Percentiles rank a stretch among this genome's conserved stretches.
Conservation (phyloP, 495 filamentous ascomycete genomes). For the Mycothermus thermophilus region DNA sequence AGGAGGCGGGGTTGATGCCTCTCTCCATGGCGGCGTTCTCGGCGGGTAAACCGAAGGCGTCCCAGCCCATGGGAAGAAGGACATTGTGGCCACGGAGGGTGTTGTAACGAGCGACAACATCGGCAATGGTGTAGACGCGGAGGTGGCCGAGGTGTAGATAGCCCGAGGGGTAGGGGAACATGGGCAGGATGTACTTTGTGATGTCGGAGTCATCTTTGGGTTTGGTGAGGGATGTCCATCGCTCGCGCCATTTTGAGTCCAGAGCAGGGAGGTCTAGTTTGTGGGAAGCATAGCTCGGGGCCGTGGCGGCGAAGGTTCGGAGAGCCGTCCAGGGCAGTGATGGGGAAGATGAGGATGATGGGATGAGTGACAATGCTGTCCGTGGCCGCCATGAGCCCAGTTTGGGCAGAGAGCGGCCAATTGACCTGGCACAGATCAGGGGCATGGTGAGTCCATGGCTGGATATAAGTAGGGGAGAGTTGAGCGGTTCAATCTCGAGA, state of each 20-base stretch:
- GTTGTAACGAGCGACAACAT: slow-evolving; percentile 66
- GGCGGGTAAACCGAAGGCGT: slow-evolving; percentile 80
- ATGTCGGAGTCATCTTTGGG: slow-evolving; percentile 28
- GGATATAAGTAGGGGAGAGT: background rate
- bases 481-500: background rate
- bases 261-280: slow-evolving; percentile 50
- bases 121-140: slow-evolving; percentile 80
- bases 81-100: slow-evolving; percentile 64
- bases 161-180: slow-evolving; percentile 90
- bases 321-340: slow-evolving; percentile 1
- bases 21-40: slow-evolving; percentile 90
- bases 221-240: slow-evolving; percentile 9
- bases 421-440: slow-evolving; percentile 15
- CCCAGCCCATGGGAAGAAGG: slow-evolving; percentile 83
- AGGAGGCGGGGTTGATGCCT: slow-evolving; percentile 59
- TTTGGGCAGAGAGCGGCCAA: slow-evolving; percentile 16
- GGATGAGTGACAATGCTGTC: background rate
- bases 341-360: slow-evolving; percentile 1
- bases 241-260: slow-evolving; percentile 60
- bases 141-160: slow-evolving; percentile 82
- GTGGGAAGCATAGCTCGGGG: slow-evolving; percentile 20
- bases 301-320: slow-evolving; percentile 3
- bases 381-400: slow-evolving; percentile 7
- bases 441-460: slow-evolving; percentile 21
- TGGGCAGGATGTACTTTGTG: slow-evolving; percentile 75